Base-by-base conservation (phyloP, 1,284 basidiomycete genomes). In the Rhodotorula sp. region DNA sequence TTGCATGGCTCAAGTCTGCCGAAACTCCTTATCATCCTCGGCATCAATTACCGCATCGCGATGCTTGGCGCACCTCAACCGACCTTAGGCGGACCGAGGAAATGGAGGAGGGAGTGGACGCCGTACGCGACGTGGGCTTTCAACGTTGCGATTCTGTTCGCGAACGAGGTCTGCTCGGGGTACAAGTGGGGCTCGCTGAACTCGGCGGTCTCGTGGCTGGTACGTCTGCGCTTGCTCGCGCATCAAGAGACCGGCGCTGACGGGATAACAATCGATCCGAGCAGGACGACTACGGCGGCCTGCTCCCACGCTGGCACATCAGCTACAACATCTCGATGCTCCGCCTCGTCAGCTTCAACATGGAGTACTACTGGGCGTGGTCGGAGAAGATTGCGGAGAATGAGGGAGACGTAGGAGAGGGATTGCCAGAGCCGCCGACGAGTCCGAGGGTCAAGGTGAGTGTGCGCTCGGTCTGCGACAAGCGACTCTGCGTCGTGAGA, bases 321-420 rank as follows among this genome's bases (percentile, higher is more conserved):
- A 88, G 85, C 76, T 98, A 95, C 84, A 99, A 99, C 80, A 94
- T 99, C 76, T 94, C 93, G 3, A 96, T 96, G 91, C 85, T 99
- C 46, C 86, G 96, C 22, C 85, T 97, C 46, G 85, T 99, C 17
- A 96, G 93, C 0, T 99, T 93, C 82, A 89, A 88, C 66, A 86
- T 97, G 85, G 95, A 99, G 79, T 89, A 89, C 76, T 87, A 91
- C 77, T 98, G 94, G 94, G 87, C 89, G 15, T 86, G 82, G 72
- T 82, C 80, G 15, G 48, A 53, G 2, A 22, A 48, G 30, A 8
- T 36, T 27, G 29, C 22, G 10, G 46, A 22, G 20, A 11, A 6
- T 2, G 24, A 24, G 59, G 24, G 48, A 34, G 34, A 27, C 1
- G 34, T 19, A 15, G 49, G 59, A 8, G 17, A 9, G 17, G 59